These are phyloP conservation scores for Fraxinus quadrangulata DNA, from an alignment of 257 asterid species.

Conservation along the genomic window DNA sequence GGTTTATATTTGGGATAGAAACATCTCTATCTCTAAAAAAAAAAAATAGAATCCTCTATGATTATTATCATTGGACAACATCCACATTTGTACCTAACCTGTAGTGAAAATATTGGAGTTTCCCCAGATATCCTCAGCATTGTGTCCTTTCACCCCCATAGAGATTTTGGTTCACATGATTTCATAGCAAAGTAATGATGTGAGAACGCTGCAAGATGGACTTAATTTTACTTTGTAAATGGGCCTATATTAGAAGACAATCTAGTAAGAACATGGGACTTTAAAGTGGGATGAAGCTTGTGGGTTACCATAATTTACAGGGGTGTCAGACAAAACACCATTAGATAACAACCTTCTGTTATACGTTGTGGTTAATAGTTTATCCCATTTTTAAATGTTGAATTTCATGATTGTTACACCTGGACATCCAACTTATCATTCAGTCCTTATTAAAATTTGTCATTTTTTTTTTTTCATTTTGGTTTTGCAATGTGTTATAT, in stretches of 20 bases:
- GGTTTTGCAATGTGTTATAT: constrained; percentile 7
- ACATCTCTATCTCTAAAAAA: constrained; percentile 10
- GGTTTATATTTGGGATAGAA: constrained; percentile 15
- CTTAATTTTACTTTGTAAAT: background rate
- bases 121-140: background rate
- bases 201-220: background rate
- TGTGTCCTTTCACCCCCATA: background rate
- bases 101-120: too few species aligned
- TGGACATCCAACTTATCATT: background rate
- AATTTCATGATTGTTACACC: background rate
- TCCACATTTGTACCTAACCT: background rate
- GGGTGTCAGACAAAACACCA: background rate
- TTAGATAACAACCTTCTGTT: background rate
- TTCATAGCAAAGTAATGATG: background rate
- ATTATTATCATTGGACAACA: background rate
- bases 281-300: background rate
- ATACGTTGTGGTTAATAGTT: background rate
- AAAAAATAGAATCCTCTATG: background rate
- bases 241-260: background rate
- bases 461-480: background rate
- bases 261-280: background rate
- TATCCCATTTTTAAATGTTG: background rate
- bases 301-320: background rate
- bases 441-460: background rate
- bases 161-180: background rate